Evolutionary conservation across 352 stramenopile species (phyloP), one percentile per base, ranked within the genome.

Genomic region (Phytophthora syringae): DNA sequence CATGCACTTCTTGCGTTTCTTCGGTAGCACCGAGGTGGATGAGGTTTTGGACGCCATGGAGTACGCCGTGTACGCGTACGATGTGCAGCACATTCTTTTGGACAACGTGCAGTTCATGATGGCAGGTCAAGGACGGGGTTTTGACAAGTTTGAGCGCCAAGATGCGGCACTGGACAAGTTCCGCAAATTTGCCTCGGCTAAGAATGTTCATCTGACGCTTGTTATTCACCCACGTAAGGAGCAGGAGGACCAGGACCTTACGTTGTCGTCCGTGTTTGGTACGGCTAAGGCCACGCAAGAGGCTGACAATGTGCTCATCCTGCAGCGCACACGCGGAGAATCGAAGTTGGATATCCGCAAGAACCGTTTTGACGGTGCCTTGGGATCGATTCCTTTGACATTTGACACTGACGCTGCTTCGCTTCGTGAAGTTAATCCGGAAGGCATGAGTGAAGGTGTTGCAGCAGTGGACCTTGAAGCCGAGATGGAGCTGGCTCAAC

Each of bases 71-170:
- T 99, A 99, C 64, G 96, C 97, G 16, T 94, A 99, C 74, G 97
- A 99, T 74, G 96, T 99, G 44, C 87, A 99, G 77, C 97, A 99
- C 78, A 98, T 99, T 47, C 89, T 99, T 70, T 74, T 99, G 43
- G 98, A 99, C 80, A 99, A 99, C 72, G 92, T 99, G 66, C 98
- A 99, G 81, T 99, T 99, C 66, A 99, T 99, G 97, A 98, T 99
- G 79, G 92, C 86, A 1, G 83, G 84, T 9, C 89, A 96, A 65
- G 89, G 87, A 20, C 82, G 86, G 40, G 86, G 86, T 3, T 96
- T 82, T 40, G 88, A 96, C 74, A 96, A 96, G 75, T 96, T 96
- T 61, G 88, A 96, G 57, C 88, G 86, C 7, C 88, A 96, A 63
- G 70, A 99, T 76, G 74, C 95, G 18, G 96, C 96, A 11, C 82